Conservation (phyloP, 495 filamentous ascomycete species). For the Penicillium angulare region DNA sequence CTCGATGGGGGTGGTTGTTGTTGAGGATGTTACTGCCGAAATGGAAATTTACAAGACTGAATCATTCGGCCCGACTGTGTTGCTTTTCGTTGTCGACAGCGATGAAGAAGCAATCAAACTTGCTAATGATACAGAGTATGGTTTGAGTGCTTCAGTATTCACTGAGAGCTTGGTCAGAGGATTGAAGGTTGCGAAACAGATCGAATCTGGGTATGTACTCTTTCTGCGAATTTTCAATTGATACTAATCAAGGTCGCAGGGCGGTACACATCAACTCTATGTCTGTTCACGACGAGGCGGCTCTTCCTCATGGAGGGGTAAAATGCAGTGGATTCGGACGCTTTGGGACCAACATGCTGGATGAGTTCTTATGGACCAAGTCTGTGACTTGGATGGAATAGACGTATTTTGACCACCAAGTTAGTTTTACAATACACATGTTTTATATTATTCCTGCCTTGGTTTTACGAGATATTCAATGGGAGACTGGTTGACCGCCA, state of each 20-base stretch:
- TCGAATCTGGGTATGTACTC: conserved; percentile 33
- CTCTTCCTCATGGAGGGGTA: conserved; percentile 69
- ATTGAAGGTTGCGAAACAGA: conserved; percentile 53
- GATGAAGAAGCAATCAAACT: conserved; percentile 76
- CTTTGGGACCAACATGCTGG: too few species aligned
- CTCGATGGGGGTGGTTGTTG: background rate
- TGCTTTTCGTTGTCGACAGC: conserved; percentile 78
- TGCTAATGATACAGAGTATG: conserved; percentile 93
- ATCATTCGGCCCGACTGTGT: conserved; percentile 90
- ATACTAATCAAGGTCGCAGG: too few species aligned
- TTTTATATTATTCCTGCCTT: too few species aligned
- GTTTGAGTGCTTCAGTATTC: conserved; percentile 91
- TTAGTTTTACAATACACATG: too few species aligned
- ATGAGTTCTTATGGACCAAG: too few species aligned
- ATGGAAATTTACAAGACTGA: conserved; percentile 59
- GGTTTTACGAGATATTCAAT: too few species aligned
- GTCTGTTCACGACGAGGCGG: conserved; percentile 74
- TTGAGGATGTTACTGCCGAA: background rate
- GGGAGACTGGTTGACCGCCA: too few species aligned
- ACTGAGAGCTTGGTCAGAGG: conserved; percentile 79
- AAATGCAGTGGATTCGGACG: conserved; percentile 72
- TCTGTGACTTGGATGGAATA: too few species aligned
- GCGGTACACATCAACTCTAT: conserved; percentile 79
- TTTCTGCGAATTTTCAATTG: too few species aligned
- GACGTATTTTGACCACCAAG: too few species aligned